Percentiles rank a stretch among this genome's conserved stretches.
These are phyloP conservation scores for Aristolochia fimbriata DNA, from an alignment of 164 flowering plant genomes.

Conservation along the genomic window DNA sequence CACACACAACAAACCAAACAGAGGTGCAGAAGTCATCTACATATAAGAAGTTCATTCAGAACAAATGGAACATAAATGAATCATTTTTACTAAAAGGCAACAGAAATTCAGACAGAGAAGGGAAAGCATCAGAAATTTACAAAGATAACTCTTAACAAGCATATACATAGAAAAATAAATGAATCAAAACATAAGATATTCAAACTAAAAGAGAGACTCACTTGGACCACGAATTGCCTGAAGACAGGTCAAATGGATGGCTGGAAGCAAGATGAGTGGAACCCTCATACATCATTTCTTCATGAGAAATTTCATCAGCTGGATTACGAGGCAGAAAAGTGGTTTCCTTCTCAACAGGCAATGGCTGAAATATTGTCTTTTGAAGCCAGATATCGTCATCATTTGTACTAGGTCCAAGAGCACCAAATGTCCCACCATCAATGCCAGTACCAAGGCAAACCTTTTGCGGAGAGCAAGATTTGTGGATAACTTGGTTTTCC, in stretches of 20 bases:
- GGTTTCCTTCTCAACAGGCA: constrained; percentile 28
- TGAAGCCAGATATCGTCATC: constrained; percentile 56
- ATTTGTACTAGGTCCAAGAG: constrained; percentile 20
- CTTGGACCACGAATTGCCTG: constrained; percentile 61
- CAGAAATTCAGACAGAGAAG: too few relatives aligned
- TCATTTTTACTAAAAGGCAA: too few relatives aligned
- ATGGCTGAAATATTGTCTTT: constrained; percentile 34
- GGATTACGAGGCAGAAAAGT: constrained; percentile 25
- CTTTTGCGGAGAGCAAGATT: constrained; percentile 33
- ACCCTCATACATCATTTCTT: constrained; percentile 40
- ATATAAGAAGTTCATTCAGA: too few relatives aligned
- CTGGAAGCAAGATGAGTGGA: constrained; percentile 27
- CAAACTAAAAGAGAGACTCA: constrained; percentile 22
- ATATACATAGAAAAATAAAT: background rate
- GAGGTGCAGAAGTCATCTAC: too few relatives aligned
- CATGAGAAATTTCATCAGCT: constrained; percentile 28
- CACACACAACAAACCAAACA: too few relatives aligned
- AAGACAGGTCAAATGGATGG: constrained; percentile 37
- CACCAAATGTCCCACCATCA: constrained; percentile 31
- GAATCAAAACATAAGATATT: background rate
- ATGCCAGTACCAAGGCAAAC: constrained; percentile 33
- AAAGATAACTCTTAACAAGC: background rate
- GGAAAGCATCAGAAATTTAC: background rate
- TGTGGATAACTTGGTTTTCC: constrained; percentile 36
- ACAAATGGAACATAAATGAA: too few relatives aligned